Evolutionary conservation across 352 stramenopile genomes (phyloP), one percentile per base, ranked within the genome.

Genomic region (Globisporangium parvum): DNA sequence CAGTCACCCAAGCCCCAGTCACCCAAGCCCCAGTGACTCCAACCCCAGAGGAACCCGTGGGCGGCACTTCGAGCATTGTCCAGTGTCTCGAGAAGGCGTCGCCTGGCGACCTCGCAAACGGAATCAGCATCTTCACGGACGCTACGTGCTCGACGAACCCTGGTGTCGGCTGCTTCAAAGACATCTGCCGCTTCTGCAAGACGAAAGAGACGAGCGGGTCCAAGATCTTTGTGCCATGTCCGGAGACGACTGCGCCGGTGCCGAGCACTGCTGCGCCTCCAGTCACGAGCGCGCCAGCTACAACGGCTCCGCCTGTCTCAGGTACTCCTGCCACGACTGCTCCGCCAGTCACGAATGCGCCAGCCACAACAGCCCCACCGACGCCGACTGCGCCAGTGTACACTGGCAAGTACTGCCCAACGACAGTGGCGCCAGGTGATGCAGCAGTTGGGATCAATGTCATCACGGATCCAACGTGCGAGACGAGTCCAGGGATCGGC

Each of bases 71-170:
- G 14, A 55, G 31, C 35, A 31, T 42, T 53, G 47, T 53, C n/a
- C 11, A n/a, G 28, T 53, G 47, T 28, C 8, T 14, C 5, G 47
- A 53, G 17, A 42, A 40, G 28, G 11, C 28, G 9, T 57, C 45
- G 8, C 4, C 51, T 33, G 63, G 67, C 6, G 63, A 57, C 28
- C 47, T 57, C 0, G 62, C 56, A 11, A 53, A 59, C 21, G 69
- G 69, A 0, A 65, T 77, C 33, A 58, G 67, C 18, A 33, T 60
- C 21, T 42, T 52, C 54, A 52, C 50, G 18, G 54, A 60, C 39
- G 17, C 23, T 11, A 59, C n/a, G 17, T 62, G 56, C 21, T 31
- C 37, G 47, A n/a, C 21, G 18, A 62, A 51, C 39, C 39, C 39
- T 5, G 35, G 9, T 18, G 31, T 59, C 14, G 55, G 55, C 2